phyloP scores from a whole-genome alignment of 768 basidiomycete species.

The Ramaria sp. region DNA sequence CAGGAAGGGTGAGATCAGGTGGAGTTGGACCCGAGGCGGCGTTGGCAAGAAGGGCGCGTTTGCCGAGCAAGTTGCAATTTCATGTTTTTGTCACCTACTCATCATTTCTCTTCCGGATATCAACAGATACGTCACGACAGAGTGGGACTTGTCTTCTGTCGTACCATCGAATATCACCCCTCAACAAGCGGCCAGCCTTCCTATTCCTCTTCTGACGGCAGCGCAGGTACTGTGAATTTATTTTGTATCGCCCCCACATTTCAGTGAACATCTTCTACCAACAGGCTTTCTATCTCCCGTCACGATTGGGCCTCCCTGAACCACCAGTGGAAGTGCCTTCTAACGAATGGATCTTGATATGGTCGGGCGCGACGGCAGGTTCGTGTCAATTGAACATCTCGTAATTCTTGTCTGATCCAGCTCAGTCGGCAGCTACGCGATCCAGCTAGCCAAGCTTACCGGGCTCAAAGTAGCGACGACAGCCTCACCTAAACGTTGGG shows the following conservation, averaged over 20 bases:
- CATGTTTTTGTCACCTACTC: not conserved
- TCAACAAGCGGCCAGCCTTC: not conserved
- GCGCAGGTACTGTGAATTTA: not conserved
- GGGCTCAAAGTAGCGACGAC: slow-evolving; percentile 36
- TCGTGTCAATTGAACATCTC: not conserved
- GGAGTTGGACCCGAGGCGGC: not conserved
- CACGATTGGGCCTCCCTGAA: not conserved
- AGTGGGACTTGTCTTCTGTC: not conserved
- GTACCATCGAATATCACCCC: not conserved
- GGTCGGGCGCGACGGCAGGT: not conserved
- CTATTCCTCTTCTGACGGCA: not conserved
- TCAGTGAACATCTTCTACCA: not conserved
- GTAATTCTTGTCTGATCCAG: not conserved
- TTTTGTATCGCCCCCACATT: not conserved
- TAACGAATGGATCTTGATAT: not conserved
- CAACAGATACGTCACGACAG: not conserved
- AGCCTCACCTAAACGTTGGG: slow-evolving; percentile 29
- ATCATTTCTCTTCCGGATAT: not conserved
- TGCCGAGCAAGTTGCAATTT: not conserved
- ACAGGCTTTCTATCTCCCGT: not conserved
- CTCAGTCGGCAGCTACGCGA: slow-evolving; percentile 23
- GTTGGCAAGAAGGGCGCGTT: not conserved
- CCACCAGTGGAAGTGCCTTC: not conserved
- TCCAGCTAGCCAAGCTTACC: slow-evolving; percentile 30
- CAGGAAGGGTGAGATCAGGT: not conserved